Conservation (phyloP, 2,329 filamentous ascomycete species). For the Monosporascus sp. region DNA sequence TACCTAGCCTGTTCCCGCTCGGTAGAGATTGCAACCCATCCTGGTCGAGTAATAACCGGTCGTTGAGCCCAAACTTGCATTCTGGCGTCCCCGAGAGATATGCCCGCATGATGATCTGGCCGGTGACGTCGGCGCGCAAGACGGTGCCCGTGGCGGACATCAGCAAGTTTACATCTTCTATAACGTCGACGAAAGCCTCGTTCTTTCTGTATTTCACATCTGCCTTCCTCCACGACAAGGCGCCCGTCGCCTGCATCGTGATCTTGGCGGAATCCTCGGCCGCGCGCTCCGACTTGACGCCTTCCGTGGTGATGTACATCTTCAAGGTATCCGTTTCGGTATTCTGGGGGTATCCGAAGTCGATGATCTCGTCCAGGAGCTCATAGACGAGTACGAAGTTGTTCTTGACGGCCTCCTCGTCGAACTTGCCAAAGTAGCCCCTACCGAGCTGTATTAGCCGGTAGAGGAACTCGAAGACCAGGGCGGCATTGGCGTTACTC, state of each 20-base stretch:
- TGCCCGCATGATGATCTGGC: constrained; percentile 97
- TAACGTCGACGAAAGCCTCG: constrained; percentile 98
- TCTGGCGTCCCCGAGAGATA: constrained; percentile 95
- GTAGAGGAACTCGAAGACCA: constrained; percentile 98
- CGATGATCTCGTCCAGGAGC: constrained; percentile 93
- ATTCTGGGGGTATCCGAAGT: constrained; percentile 98
- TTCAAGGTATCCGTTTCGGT: constrained; percentile 98
- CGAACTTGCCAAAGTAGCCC: constrained; percentile 98
- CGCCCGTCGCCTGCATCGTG: constrained; percentile 98
- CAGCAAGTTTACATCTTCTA: constrained; percentile 96
- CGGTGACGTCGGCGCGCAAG: constrained; percentile 90
- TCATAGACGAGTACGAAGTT: constrained; percentile 99
- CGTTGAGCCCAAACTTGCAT: constrained; percentile 98
- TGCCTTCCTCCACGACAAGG: constrained; percentile 91
- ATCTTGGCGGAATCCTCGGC: constrained; percentile 95
- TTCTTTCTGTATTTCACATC: constrained; percentile 99
- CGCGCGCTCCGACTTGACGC: constrained; percentile 83
- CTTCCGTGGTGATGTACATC: constrained; percentile 99
- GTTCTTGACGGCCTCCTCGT: constrained; percentile 99
- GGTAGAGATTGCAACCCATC: constrained; percentile 61
- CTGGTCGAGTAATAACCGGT: constrained; percentile 84
- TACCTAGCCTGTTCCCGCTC: constrained; percentile 71
- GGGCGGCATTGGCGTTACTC: constrained; percentile 96
- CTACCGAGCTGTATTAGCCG: constrained; percentile 83
- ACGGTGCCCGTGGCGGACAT: constrained; percentile 98